These are phyloP conservation scores for Ophiocordyceps camponoti-saundersi DNA, from an alignment of 2,329 filamentous ascomycete genomes.

Conservation along the genomic window DNA sequence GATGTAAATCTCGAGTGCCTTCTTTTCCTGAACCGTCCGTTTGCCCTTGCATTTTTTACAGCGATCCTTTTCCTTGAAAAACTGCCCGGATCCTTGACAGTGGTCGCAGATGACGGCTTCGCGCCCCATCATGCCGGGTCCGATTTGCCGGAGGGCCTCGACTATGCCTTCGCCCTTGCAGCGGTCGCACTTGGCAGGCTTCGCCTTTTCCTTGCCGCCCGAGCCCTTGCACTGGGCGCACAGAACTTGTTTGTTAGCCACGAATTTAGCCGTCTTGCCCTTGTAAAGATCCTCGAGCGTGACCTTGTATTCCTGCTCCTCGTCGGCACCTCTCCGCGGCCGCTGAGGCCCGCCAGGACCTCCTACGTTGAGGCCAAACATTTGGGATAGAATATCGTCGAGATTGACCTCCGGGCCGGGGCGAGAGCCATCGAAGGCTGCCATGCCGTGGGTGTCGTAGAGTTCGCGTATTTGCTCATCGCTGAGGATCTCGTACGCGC, in stretches of 20 bases:
- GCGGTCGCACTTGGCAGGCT: conserved; percentile 63
- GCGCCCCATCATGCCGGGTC: conserved; percentile 71
- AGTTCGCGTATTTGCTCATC: conserved; percentile 86
- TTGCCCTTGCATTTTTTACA: conserved; percentile 99
- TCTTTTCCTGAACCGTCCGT: conserved; percentile 72
- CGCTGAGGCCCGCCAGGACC: conserved; percentile 38
- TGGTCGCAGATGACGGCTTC: conserved; percentile 65
- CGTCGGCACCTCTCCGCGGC: conserved; percentile 59
- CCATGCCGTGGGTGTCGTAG: conserved; percentile 92
- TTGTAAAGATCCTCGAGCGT: conserved; percentile 92
- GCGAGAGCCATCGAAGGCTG: conserved; percentile 69
- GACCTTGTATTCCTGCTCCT: conserved; percentile 83
- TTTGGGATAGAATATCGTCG: conserved; percentile 83
- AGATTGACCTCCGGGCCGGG: conserved; percentile 63
- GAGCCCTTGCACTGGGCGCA: conserved; percentile 76
- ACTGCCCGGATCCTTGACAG: conserved; percentile 70
- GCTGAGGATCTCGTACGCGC: conserved; percentile 94
- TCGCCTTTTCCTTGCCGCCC: conserved; percentile 84
- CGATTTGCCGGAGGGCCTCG: conserved; percentile 65
- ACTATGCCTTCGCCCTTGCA: conserved; percentile 70
- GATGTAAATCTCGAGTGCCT: conserved; percentile 92
- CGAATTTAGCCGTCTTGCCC: conserved; percentile 94
- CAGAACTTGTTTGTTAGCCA: conserved; percentile 83
- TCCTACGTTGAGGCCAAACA: conserved; percentile 67
- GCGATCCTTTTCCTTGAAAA: conserved; percentile 90